These are phyloP conservation scores for Lactarius psammicola DNA, from an alignment of 768 basidiomycete genomes.

Conservation along the genomic window DNA sequence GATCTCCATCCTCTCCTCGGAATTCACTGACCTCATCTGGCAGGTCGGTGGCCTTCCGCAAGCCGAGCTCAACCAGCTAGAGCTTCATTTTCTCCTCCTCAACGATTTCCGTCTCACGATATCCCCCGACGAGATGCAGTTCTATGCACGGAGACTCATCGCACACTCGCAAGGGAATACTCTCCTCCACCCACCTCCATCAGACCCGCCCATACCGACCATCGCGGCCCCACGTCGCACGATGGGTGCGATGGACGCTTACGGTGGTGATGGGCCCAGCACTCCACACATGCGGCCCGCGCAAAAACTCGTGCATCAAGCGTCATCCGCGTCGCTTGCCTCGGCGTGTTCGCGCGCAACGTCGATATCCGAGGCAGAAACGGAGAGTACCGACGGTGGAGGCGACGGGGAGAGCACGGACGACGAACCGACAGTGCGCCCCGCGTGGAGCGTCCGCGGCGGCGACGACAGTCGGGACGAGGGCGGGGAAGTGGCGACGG, in stretches of 20 bases:
- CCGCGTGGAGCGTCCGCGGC: constrained; percentile 30
- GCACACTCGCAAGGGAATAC: constrained; percentile 50
- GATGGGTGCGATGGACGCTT: constrained; percentile 52
- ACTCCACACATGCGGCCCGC: constrained; percentile 25
- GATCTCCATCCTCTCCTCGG: constrained; percentile 16
- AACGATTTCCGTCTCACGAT: constrained; percentile 95
- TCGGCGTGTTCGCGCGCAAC: constrained; percentile 35
- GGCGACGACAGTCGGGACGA: constrained; percentile 22
- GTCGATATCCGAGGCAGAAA: constrained; percentile 38
- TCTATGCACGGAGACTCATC: constrained; percentile 88
- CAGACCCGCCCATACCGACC: constrained; percentile 10
- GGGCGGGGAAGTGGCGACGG: constrained; percentile 9
- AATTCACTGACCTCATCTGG: constrained; percentile 12
- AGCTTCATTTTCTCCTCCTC: constrained; percentile 93
- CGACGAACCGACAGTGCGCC: constrained; percentile 80
- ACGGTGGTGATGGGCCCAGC: constrained; percentile 26
- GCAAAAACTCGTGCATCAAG: constrained; percentile 23
- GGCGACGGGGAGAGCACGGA: constrained; percentile 58
- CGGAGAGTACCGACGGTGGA: constrained; percentile 37
- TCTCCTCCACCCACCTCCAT: constrained; percentile 27
- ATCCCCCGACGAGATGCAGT: constrained; percentile 87
- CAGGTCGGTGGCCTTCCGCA: constrained; percentile 96
- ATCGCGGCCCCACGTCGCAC: constrained; percentile 35
- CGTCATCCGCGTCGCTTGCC: constrained; percentile 28
- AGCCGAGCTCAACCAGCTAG: constrained; percentile 91